Evolutionary conservation across 2,329 filamentous ascomycete species (phyloP), one percentile per base, ranked within the genome.

Genomic region (Colletotrichum zoysiae): DNA sequence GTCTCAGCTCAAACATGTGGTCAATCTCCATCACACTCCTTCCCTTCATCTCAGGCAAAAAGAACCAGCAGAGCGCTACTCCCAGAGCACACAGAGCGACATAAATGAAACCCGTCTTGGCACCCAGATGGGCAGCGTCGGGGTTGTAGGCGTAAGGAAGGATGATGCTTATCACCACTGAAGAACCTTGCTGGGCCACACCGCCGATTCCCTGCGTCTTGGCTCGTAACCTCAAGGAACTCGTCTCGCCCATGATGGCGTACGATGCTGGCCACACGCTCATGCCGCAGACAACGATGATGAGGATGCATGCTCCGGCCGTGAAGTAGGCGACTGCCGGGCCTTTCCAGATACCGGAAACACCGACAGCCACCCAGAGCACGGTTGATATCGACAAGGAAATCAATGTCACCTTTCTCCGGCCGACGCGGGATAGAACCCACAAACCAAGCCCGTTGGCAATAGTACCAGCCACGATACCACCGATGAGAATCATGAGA

Each of bases 21-120:
- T 90, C 88, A 75, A 89, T 88, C 85, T 71, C 65, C 48, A 44
- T 48, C 2, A 67, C 62, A 1, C 77, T 84, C n/a, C 85, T 77
- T 1, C 84, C 84, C 76, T 85, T 86, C 78, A 87, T 88, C 75
- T 90, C 87, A 0, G 88, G 87, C 0, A 89, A 77, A 44, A 80
- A 79, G 14, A 82, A 78, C 78, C 81, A 90, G 0, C 82, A 82
- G 0, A 83, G 57, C 1, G 78, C 66, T 0, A 81, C 77, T 12
- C 80, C 78, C 0, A 82, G 62, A 1, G 79, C 67, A 68, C 80
- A 82, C 16, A 81, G 76, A 0, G 75, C 81, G 0, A 79, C 78
- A 65, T 79, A 84, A 0, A 84, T 74, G 16, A 83, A 82, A 0
- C 81, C 82, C 1, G 81, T 82, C 75, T 82, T 83, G 0, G 79